Base-by-base conservation (phyloP, 2,329 filamentous ascomycete genomes). In the Albifimbria verrucaria region DNA sequence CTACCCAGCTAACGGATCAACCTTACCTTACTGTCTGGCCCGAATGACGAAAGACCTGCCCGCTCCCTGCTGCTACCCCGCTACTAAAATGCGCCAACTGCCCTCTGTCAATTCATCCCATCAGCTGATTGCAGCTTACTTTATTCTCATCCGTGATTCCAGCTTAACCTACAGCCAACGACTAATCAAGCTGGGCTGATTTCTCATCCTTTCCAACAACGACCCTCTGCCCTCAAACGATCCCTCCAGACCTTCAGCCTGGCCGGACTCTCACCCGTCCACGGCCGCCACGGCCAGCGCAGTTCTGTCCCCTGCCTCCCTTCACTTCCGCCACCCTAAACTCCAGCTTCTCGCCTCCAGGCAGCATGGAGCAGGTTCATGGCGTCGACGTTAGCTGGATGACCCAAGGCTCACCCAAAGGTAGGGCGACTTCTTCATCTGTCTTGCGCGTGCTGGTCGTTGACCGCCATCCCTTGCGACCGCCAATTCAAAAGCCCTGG, bases 341-440 rank as follows among this genome's bases (percentile, higher is more conserved):
- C n/a, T 39, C 32, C 32, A 39, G 5, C 5, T 39, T n/a, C 12
- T 17, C 32, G 18, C 32, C 32, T 12, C 32, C 11, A 6, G 32
- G 32, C 67, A 76, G 61, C 56, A 93, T 93, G 90, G 90, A 93
- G 73, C 86, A 88, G 62, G 83, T 90, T 59, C 86, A 91, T 69
- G 87, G 87, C 60, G 83, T 95, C 65, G 91, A 96, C 73, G 90
- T 95, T 66, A 92, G 88, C 72, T 96, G 91, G 91, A 88, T 95
- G 77, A 81, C 81, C 62, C 89, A 94, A 72, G 88, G 89, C 67
- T 84, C 87, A 62, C 85, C 86, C 58, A 92, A 89, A 87, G 90
- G 91, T 90, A 79, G 72, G 80, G 21, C 26, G 4, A 12, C 12
- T n/a, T 20, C 12, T 12, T 47, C 23, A 23, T 26, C 23, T 39